A percentile compares a stretch with the other conserved stretches of the same genome.
Evolutionary conservation across 306 rosid species (phyloP).

Genomic region (Inga oerstediana): DNA sequence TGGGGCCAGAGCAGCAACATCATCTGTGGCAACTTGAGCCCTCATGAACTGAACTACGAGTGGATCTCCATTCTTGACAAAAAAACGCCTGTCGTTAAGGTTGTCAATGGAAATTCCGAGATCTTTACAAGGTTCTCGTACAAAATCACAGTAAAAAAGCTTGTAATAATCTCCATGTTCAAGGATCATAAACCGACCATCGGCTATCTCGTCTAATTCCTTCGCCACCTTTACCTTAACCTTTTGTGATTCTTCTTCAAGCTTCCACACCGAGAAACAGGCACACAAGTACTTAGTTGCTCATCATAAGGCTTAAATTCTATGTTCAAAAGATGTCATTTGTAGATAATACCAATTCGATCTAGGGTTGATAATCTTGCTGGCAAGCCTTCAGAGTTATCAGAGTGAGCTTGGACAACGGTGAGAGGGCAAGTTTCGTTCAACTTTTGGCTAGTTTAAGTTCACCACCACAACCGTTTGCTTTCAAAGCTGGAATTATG

Average conservation of each 20-base stretch:
- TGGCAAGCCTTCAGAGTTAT: neutral
- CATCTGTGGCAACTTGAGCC: neutral
- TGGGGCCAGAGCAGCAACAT: too few species aligned
- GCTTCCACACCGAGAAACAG: neutral
- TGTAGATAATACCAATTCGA: neutral
- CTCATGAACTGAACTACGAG: neutral
- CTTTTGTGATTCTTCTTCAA: neutral
- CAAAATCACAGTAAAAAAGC: neutral
- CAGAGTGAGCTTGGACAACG: neutral
- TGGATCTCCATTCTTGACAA: neutral
- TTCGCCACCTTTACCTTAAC: neutral
- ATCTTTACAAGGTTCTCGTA: neutral
- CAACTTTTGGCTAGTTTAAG: neutral
- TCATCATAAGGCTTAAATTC: neutral
- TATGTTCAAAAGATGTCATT: neutral
- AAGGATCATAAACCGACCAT: neutral
- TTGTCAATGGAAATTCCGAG: neutral
- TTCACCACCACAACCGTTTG: too few species aligned
- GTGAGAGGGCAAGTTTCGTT: neutral
- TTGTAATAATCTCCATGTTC: neutral
- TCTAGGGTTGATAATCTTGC: neutral
- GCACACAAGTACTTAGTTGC: neutral
- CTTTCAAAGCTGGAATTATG: too few species aligned
- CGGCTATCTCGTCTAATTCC: neutral
- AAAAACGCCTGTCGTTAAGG: neutral